phyloP scores from a whole-genome alignment of 208 protist species.

The Novymonas esmeraldas region DNA sequence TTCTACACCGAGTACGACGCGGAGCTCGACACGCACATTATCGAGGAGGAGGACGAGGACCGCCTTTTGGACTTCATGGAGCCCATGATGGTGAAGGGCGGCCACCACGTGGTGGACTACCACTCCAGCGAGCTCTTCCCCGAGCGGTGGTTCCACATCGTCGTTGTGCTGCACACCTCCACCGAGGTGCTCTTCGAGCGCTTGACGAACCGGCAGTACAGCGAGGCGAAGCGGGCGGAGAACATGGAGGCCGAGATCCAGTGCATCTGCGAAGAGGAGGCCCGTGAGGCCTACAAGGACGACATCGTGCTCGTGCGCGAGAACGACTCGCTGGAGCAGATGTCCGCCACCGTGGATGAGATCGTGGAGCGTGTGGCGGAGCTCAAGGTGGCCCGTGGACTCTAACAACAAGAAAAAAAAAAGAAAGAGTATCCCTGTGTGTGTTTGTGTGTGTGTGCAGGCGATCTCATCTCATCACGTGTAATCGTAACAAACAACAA shows the following conservation, averaged over 20 bases:
- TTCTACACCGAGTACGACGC: conserved; percentile 94
- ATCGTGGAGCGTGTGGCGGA: conserved; percentile 65
- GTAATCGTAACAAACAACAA: no score
- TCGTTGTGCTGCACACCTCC: conserved; percentile 95
- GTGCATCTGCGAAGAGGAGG: conserved; percentile 96
- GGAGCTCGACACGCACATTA: conserved; percentile 92
- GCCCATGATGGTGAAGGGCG: conserved; percentile 85
- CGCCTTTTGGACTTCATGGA: conserved; percentile 95
- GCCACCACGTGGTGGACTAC: conserved; percentile 95
- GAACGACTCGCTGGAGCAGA: conserved; percentile 94
- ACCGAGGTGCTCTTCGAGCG: conserved; percentile 94
- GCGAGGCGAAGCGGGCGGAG: conserved; percentile 93
- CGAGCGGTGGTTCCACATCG: conserved; percentile 97
- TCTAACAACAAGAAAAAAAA: not conserved
- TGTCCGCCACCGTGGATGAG: conserved; percentile 87
- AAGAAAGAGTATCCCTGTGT: not conserved
- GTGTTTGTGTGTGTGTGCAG: no score
- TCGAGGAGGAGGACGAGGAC: conserved; percentile 95
- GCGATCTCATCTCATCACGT: no score
- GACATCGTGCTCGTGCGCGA: conserved; percentile 88
- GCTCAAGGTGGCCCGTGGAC: conserved; percentile 37
- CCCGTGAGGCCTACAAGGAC: conserved; percentile 88
- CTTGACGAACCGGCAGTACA: conserved; percentile 91
- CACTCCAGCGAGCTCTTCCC: conserved; percentile 98
- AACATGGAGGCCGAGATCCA: conserved; percentile 98